These are phyloP conservation scores for Biscogniauxia marginata DNA, from an alignment of 2,329 filamentous ascomycete genomes.

Conservation along the genomic window DNA sequence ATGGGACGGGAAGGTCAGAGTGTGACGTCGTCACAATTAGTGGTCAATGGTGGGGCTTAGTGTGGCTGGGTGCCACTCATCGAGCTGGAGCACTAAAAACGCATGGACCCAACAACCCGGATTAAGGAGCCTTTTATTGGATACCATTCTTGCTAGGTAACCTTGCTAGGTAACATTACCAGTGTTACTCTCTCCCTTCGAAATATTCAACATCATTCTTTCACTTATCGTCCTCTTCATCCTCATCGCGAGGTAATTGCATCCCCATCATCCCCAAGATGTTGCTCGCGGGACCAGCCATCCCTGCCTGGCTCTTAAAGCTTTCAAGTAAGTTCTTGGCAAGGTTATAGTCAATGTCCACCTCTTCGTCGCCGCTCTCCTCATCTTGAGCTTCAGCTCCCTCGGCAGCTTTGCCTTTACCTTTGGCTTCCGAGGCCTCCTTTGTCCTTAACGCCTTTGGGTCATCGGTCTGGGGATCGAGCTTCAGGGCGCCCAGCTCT, in stretches of 20 bases:
- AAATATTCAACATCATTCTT: background rate
- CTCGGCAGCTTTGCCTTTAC: conserved; percentile 14
- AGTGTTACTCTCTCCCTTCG: background rate
- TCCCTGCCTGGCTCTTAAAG: conserved; percentile 85
- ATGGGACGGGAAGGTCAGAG: background rate
- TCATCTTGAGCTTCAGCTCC: conserved; percentile 36
- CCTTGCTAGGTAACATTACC: background rate
- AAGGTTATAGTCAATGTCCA: conserved; percentile 81
- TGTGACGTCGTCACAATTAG: background rate
- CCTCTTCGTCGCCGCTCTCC: conserved; percentile 54
- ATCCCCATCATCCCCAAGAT: conserved; percentile 84
- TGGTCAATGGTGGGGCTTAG: background rate
- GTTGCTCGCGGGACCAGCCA: conserved; percentile 83
- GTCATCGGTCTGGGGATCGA: conserved; percentile 41
- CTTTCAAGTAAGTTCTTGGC: conserved; percentile 89
- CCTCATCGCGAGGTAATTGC: conserved; percentile 76
- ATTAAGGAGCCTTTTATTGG: background rate
- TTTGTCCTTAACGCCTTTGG: conserved; percentile 31
- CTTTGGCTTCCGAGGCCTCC: conserved; percentile 19
- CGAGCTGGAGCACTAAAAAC: background rate
- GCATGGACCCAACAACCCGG: background rate
- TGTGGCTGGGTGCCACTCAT: background rate
- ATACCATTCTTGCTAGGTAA: too few relatives aligned
- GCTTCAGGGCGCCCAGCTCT: conserved; percentile 62
- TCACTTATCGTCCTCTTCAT: conserved; percentile 41